Base-by-base conservation (phyloP, 495 filamentous ascomycete species). In the Trichoderma asperelloides region DNA sequence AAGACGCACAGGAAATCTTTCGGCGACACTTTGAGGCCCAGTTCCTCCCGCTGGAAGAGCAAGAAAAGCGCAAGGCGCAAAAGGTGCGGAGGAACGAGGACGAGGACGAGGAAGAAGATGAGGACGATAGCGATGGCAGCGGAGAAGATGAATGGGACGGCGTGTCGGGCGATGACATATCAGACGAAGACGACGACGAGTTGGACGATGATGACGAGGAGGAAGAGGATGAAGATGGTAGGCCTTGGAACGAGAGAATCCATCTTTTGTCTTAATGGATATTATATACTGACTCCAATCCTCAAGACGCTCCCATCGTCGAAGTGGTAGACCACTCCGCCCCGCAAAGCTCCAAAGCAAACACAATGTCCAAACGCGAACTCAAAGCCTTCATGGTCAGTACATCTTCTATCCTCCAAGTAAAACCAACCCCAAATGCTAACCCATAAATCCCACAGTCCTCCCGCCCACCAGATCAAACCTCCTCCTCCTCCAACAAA, bases 11-110 rank as follows among this genome's bases (percentile, higher is more conserved):
- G 65, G 79, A 74, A 66, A 78, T 89, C 41, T 87, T 98, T 69
- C 86, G 86, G 67, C 88, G 86, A 69, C 88, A 91, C 74, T 98
- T 98, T 75, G 95, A 97, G 77, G 85, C 89, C 11, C 87, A 88
- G 71, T 98, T 96, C 77, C 85, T 87, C 69, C 91, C 93, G 13
- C 72, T 97, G 25, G 80, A 81, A 69, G 70, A 68, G 69, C 30
- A 33, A 33, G 68, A 74, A 62, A 62, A 67, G 16, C 65, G 62
- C 25, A 68, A 68, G 69, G 40, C 72, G 68, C 33, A 69, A 63
- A 63, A 67, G 69, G 40, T 72, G 68, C 33, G 69, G 62, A 63
- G 66, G 13, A 64, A 68, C 68, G 37, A 71, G 68, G 72, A 79
- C 33, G 74, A 73, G 63, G 72, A 71, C 4, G 72, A 78, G 2